Evolutionary conservation across 257 asterid species (phyloP).

Genomic region (Przewalskia tangutica): DNA sequence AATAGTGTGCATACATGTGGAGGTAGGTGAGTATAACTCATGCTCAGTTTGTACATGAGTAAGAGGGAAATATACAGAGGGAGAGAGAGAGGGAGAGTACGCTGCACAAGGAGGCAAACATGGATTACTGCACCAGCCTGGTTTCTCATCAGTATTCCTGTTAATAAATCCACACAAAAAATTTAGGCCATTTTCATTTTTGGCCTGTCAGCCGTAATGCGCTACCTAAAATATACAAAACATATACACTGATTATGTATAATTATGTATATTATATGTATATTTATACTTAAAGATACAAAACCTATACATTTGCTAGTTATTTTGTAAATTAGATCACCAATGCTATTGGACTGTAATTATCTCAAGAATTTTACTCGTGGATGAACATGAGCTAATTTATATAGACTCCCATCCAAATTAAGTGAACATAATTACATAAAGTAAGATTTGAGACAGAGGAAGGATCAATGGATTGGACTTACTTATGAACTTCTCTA

Average conservation of each 20-base stretch:
- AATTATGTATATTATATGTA: too few relatives aligned
- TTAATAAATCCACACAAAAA: not conserved
- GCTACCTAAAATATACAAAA: too few relatives aligned
- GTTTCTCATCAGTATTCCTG: conserved; percentile 71
- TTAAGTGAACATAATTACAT: too few relatives aligned
- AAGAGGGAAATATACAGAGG: not conserved
- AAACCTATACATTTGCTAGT: too few relatives aligned
- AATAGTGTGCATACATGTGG: not conserved
- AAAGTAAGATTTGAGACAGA: not conserved
- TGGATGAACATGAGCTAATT: not conserved
- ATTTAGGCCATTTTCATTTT: too few relatives aligned
- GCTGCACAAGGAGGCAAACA: conserved; percentile 97
- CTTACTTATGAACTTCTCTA: conserved; percentile 76
- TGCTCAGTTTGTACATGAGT: not conserved
- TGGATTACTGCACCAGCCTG: conserved; percentile 78
- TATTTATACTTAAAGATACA: too few relatives aligned
- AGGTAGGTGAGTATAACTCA: not conserved
- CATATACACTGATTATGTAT: too few relatives aligned
- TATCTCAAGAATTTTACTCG: too few relatives aligned
- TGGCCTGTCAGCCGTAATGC: too few relatives aligned
- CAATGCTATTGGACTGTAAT: too few relatives aligned
- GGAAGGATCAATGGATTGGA: not conserved
- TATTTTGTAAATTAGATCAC: too few relatives aligned
- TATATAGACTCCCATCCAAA: not conserved
- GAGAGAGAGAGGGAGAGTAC: conserved; percentile 23